Evolutionary conservation across 78 protist genomes (phyloP).

Genomic region (Cavenderia fasciculata): DNA sequence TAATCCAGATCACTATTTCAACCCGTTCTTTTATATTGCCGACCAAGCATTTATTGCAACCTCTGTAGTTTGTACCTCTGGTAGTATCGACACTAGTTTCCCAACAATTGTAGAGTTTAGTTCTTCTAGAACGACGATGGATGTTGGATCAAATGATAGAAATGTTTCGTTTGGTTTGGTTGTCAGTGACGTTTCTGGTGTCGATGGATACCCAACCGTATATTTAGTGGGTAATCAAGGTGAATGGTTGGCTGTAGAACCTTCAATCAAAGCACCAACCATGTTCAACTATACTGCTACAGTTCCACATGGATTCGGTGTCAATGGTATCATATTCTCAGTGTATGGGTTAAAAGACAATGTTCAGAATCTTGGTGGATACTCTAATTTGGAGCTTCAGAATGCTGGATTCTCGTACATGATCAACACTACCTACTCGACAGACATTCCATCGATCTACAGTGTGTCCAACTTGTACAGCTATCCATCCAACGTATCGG

Average conservation of each 20-base stretch:
- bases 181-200: neutral
- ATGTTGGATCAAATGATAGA: neutral
- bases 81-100: neutral
- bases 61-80: neutral
- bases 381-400: neutral
- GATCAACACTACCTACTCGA: neutral
- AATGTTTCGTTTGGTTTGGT: neutral
- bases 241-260: neutral
- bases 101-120: neutral
- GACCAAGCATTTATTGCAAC: neutral
- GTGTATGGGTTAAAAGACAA: slow-evolving; percentile 9
- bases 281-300: neutral
- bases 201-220: neutral
- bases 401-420: neutral
- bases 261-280: neutral
- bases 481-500: no score
- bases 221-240: neutral
- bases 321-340: neutral
- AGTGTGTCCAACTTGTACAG: neutral
- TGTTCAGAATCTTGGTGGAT: neutral
- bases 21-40: neutral
- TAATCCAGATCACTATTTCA: neutral
- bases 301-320: slow-evolving; percentile 20
- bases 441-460: neutral
- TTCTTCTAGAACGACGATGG: neutral